Conservation (phyloP, 139 green algal genomes). For the Ostreobium quekettii region DNA sequence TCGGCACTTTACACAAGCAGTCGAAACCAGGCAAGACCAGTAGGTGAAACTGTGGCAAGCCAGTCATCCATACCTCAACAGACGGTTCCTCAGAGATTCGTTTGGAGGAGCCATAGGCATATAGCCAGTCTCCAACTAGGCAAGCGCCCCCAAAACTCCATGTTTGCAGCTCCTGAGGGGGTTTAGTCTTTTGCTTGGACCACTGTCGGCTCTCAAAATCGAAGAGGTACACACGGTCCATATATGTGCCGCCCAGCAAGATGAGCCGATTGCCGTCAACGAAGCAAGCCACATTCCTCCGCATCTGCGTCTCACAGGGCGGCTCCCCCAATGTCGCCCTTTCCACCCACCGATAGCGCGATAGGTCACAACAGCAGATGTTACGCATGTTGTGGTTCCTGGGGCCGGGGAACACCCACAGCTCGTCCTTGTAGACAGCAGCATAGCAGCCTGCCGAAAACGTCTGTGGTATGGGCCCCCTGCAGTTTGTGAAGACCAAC, state of each 20-base stretch:
- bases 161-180: constrained; percentile 1
- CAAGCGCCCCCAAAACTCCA: constrained; percentile 30
- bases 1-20: too few relatives aligned
- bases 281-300: constrained; percentile 25
- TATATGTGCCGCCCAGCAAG: constrained; percentile 26
- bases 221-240: constrained; percentile 29
- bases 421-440: constrained; percentile 23
- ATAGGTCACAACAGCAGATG: constrained; percentile 29
- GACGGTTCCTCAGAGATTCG: constrained; percentile 15
- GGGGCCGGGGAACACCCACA: constrained; percentile 35
- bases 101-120: constrained; percentile 19
- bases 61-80: constrained; percentile 3
- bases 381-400: constrained; percentile 30
- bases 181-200: constrained; percentile 12
- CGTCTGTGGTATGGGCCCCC: constrained; percentile 24
- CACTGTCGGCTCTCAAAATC: constrained; percentile 26
- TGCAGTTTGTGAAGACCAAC: too few relatives aligned
- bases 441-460: constrained; percentile 25
- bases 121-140: constrained; percentile 15
- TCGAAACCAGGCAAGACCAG: too few relatives aligned
- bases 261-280: constrained; percentile 22
- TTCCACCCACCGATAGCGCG: constrained; percentile 27
- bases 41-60: too few relatives aligned
- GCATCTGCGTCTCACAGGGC: constrained; percentile 14
- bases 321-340: constrained; percentile 22